These are phyloP conservation scores for Aristolochia contorta DNA, from an alignment of 164 flowering plant species.

Conservation along the genomic window DNA sequence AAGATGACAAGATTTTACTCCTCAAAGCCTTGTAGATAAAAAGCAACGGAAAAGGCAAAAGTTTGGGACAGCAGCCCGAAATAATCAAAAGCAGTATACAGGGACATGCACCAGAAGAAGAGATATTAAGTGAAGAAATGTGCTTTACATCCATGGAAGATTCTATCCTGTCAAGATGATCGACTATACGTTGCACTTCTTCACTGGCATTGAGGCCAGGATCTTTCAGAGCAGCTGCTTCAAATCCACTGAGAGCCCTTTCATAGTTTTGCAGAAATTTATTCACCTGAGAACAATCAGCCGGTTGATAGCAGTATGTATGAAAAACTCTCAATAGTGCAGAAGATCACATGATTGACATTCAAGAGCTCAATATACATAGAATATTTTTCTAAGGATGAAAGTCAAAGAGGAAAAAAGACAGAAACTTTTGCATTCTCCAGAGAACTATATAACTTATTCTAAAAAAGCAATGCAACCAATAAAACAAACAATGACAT, in stretches of 20 bases:
- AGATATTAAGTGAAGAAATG: neutral
- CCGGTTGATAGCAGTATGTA: neutral
- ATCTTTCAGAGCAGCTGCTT: slow-evolving; percentile 82
- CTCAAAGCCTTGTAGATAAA: neutral
- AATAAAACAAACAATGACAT: too few relatives aligned
- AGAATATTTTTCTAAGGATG: too few relatives aligned
- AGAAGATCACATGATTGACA: too few relatives aligned
- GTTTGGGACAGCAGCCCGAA: too few relatives aligned
- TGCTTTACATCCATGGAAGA: slow-evolving; percentile 35
- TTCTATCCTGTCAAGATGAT: slow-evolving; percentile 66
- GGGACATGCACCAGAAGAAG: neutral
- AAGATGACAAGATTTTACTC: slow-evolving; percentile 1
- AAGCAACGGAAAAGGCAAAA: too few relatives aligned
- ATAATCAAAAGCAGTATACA: neutral
- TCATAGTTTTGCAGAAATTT: slow-evolving; percentile 83
- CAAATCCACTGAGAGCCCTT: slow-evolving; percentile 87
- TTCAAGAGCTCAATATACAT: too few relatives aligned
- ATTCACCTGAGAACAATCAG: slow-evolving; percentile 44
- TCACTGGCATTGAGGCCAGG: slow-evolving; percentile 72
- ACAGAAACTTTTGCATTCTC: too few relatives aligned
- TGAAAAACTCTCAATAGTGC: neutral
- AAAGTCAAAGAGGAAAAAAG: too few relatives aligned
- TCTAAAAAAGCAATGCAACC: too few relatives aligned
- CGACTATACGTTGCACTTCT: slow-evolving; percentile 61
- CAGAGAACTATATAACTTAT: too few relatives aligned